A percentile compares a stretch with the other conserved stretches of the same genome.
Evolutionary conservation across 192 early-diverging fungal genomes (phyloP).

Genomic region (Coemansia sp.): DNA sequence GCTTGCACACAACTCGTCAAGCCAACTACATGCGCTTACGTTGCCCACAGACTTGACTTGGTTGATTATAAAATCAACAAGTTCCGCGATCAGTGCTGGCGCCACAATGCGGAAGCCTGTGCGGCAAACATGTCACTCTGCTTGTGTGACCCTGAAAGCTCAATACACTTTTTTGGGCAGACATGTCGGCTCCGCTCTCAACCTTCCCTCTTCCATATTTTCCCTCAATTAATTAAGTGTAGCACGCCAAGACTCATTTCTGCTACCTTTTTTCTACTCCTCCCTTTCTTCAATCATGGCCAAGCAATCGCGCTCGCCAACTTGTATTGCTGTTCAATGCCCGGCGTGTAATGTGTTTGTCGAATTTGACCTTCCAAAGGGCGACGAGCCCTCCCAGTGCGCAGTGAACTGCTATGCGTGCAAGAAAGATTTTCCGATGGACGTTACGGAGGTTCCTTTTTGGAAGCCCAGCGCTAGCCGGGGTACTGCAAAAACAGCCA

Average conservation of each 20-base stretch:
- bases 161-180: background rate
- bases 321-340: conserved; percentile 53
- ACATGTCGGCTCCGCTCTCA: background rate
- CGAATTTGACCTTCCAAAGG: conserved; percentile 53
- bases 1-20: background rate
- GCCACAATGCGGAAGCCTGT: background rate
- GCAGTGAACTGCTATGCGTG: conserved; percentile 45
- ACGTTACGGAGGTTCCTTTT: conserved; percentile 53
- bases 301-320: conserved; percentile 49
- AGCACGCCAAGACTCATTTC: conserved; percentile 8
- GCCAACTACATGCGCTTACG: conserved; percentile 4
- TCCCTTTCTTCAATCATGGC: conserved; percentile 23
- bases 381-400: conserved; percentile 30
- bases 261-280: conserved; percentile 6
- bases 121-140: background rate
- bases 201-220: background rate
- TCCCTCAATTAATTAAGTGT: background rate
- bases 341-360: conserved; percentile 47
- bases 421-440: conserved; percentile 50
- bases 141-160: background rate
- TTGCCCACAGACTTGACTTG: background rate
- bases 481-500: background rate
- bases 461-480: conserved; percentile 27
- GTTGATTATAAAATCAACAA: background rate
- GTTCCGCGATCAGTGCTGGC: background rate